Base-by-base conservation (phyloP, 2,329 filamentous ascomycete genomes). In the Stromatinia cepivora region DNA sequence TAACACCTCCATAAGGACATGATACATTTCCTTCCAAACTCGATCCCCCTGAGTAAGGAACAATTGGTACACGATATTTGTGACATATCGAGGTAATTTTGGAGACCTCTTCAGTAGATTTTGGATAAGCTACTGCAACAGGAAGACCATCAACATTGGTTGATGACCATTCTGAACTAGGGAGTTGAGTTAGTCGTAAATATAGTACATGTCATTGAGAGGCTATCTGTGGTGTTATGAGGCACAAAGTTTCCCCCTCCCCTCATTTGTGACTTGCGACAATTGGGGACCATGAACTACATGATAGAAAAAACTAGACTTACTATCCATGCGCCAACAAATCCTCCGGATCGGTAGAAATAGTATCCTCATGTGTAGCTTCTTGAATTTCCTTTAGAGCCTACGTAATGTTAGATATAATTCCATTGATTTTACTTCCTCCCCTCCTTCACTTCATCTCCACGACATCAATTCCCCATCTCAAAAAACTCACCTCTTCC, bases 11-110 rank as follows among this genome's bases (percentile, higher is more conserved):
- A 77, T 90, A 91, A 0, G 93, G 92, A 20, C 93, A 92, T 0
- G 92, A 92, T 79, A 97, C 97, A 78, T 97, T 95, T 20, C 91
- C 94, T 79, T 97, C 94, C 0, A 97, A 83, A 73, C 91, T 94
- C 0, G 92, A 91, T 20, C 93, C 94, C 3, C 93, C 93, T 0
- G 92, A 95, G 77, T 92, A 97, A 0, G 92, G 90, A 70, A 79
- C 91, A 81, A 97, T 91, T 1, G 94, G 94, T 67, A 97, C 87
- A 22, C 86, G 88, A 79, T 93, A 90, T 78, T 90, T 90, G 80
- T 91, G 84, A 81, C 93, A 97, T 67, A 94, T 84, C 72, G 89
- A 83, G 2, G 86, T 86, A 70, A 90, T 87, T 50, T 79, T 76
- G 1, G 87, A 84, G 31, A 90, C 88, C 71, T 90, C 83, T 69